Base-by-base conservation (phyloP, 169 alveolate species). In the Cryptosporidium felis region DNA sequence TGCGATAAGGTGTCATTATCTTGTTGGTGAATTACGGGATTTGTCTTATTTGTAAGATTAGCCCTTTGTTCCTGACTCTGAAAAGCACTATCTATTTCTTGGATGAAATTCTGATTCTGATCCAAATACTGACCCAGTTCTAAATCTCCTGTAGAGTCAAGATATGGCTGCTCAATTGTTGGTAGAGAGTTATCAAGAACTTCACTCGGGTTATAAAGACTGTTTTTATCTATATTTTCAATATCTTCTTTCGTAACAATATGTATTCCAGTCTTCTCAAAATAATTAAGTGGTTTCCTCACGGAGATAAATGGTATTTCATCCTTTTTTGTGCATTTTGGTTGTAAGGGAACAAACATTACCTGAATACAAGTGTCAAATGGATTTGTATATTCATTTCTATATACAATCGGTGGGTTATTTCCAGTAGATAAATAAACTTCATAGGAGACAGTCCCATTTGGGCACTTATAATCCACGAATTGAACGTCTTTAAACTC, bases 191-290 rank as follows among this genome's bases (percentile, higher is more conserved):
- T 66, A 14, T 66, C 82, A 44, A 66, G 45, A 8, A 66, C 51
- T 21, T 66, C 82, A 30, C 28, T 44, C n/a, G 62, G 65, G 21
- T 66, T 49, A n/a, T 26, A 49, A n/a, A 66, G 21, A 14, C 34
- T 28, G 23, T 66, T 32, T n/a, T 26, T 45, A 26, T 66, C 47
- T 12, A 66, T 32, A 66, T 66, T 66, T 14, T 40, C 63, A 21
- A 66, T 66, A 28, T 66, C 82, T 30, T 66, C 82, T 21, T 66
- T 66, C 16, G 82, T 45, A n/a, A 44, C 62, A 47, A 66, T 66
- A 47, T 66, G 82, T 18, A 66, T 66, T 21, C 82, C 82, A 3
- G 60, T 66, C 10, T 36, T 66, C 16, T 66, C 82, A 47, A 45
- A 66, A 32, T 45, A 34, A 38, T 45, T 46, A 6, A 66, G n/a